These are phyloP conservation scores for Vitis amurensis DNA, from an alignment of 164 flowering plant species.

Conservation along the genomic window DNA sequence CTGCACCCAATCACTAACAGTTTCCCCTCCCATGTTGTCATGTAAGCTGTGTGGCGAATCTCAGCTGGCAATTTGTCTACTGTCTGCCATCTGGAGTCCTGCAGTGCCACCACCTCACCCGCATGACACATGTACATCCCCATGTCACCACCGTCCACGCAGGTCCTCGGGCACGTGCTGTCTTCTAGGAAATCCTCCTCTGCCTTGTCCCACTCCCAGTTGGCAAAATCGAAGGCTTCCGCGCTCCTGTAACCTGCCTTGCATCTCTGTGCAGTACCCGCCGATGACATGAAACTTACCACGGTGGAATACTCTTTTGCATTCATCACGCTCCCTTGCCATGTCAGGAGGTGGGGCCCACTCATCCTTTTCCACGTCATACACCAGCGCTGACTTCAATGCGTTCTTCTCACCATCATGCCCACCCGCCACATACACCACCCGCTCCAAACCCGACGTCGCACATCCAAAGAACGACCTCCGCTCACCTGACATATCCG, in stretches of 20 bases:
- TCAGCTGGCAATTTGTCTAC: conserved; percentile 42
- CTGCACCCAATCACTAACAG: conserved; percentile 48
- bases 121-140: conserved; percentile 22
- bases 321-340: conserved; percentile 67
- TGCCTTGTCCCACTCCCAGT: conserved; percentile 35
- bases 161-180: conserved; percentile 35
- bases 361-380: conserved; percentile 54
- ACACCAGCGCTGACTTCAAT: conserved; percentile 50
- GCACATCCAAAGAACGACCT: conserved; percentile 13
- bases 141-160: conserved; percentile 24
- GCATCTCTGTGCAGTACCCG: conserved; percentile 57
- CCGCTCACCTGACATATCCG: too few relatives aligned
- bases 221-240: conserved; percentile 38
- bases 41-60: conserved; percentile 14
- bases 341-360: conserved; percentile 66
- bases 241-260: conserved; percentile 55
- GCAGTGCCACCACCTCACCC: conserved; percentile 22
- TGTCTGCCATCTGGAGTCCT: conserved; percentile 32
- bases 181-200: conserved; percentile 24
- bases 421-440: conserved; percentile 24
- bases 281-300: conserved; percentile 71
- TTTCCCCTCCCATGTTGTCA: conserved; percentile 34
- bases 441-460: conserved; percentile 11
- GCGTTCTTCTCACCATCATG: conserved; percentile 44
- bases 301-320: conserved; percentile 43